Evolutionary conservation across 1,139 yeast genomes (phyloP), one percentile per base, ranked within the genome.

Genomic region (Cylindricascospora bacillispora): DNA sequence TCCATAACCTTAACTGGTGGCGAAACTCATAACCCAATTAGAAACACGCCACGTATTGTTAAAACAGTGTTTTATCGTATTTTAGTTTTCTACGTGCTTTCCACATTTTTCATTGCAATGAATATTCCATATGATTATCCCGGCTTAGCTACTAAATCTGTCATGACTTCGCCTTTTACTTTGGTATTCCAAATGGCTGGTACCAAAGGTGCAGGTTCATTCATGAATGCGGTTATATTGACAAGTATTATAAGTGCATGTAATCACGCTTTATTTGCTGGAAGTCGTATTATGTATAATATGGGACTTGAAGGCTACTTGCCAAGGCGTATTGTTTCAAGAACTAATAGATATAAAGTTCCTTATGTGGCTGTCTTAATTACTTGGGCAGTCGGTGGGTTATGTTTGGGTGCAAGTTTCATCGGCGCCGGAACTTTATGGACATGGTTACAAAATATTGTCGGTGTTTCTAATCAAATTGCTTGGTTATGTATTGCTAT

Each of bases 1-100:
- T 60, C 72, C 6, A 66, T 75, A 30, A 68, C 77, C 13, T 60
- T 75, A 38, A 72, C 82, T 3, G 76, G 78, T 6, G 83, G 78
- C 18, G 81, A 75, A 52, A 67, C 75, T 22, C 60, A 61, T 37
- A 70, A 71, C 44, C 83, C 83, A 1, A 52, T 61, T 2, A 60
- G 66, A 39, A 63, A 66, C 21, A 70, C 75, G 43, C 79, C 77
- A 15, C 64, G 63, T 37, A 71, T 73, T 17, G 64, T 74, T 31
- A 65, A 62, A 37, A 66, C 72, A 3, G 78, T 73, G 5, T 73
- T 75, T 46, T 67, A 67, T 62, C 63, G 70, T 52, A 54, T 64
- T 36, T 30, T 67, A 43, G 54, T 67, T 38, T 57, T 67, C 47
- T 57, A 63, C 51, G 44, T 67, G 40, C 48, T 65, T 33, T 51